Conservation (phyloP, 345 rosid genomes). For the Acer yangbiense region DNA sequence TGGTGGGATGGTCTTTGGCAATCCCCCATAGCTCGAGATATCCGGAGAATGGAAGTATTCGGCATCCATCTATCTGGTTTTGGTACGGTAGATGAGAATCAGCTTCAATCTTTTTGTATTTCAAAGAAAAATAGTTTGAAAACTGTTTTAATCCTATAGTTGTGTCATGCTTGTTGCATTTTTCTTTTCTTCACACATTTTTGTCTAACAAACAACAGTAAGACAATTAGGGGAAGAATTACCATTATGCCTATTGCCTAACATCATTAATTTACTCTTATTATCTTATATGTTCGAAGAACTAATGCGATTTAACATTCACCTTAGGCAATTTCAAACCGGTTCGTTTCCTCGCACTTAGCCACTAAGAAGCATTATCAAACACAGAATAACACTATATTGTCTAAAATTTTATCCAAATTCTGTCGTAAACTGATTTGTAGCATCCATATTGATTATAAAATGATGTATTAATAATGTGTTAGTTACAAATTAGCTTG, state of each 20-base stretch:
- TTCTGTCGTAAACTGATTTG: no score
- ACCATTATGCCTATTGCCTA: background rate
- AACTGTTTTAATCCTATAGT: slow-evolving; percentile 47
- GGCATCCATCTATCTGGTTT: slow-evolving; percentile 80
- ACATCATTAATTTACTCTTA: background rate
- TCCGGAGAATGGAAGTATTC: slow-evolving; percentile 57
- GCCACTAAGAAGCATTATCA: no score
- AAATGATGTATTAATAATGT: no score
- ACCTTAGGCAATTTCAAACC: no score
- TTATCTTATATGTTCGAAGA: no score
- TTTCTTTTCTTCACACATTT: background rate
- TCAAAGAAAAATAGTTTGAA: slow-evolving; percentile 55
- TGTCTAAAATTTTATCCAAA: no score
- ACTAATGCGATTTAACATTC: no score
- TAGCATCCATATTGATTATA: no score
- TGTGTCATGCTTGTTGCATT: background rate
- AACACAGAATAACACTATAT: no score
- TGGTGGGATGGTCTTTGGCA: slow-evolving; percentile 99
- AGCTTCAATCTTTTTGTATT: slow-evolving; percentile 59
- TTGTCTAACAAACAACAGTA: background rate
- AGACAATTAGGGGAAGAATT: background rate
- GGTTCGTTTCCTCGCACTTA: no score
- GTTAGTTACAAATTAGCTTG: no score
- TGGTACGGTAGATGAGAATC: slow-evolving; percentile 69
- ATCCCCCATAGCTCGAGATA: slow-evolving; percentile 78